Base-by-base conservation (phyloP, 176 grass and related monocot species). In the Elymus sibiricus region DNA sequence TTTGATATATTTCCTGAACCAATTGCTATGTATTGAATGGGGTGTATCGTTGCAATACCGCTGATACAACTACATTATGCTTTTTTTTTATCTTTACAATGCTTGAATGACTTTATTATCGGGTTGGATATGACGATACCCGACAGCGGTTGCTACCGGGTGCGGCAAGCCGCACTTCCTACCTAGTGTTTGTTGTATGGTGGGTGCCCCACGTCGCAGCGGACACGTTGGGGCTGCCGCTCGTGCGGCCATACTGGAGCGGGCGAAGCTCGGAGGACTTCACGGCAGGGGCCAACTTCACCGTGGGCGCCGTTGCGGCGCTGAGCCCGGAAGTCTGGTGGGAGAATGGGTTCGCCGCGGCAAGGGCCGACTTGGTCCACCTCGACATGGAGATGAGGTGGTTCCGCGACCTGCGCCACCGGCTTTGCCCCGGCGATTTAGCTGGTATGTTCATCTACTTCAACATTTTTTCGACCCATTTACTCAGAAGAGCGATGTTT, bases 231-330 rank as follows among this genome's bases (percentile, higher is more conserved):
- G 86, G 73, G 15, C 72, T 92, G 34, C 86, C 86, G 27, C 77
- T 87, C 59, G 67, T 91, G 76, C 67, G n/a, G 64, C 82, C 92
- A 47, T 97, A 94, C 80, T 81, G 87, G 6, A 86, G 89, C 35
- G 89, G 82, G 16, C 14, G 61, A 7, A 84, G 6, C 16, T 84
- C 44, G 5, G 65, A 87, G 31, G 90, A 84, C 60, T 91, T 97
- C 82, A 82, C 49, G 5, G 27, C 72, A 44, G 95, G 95, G 2
- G 92, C 79, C 34, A 97, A 97, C 88, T 97, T 97, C 27, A 92
- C 95, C 0, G 90, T 95, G 1, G 90, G 82, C 39, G 95, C 90
- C 11, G 92, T 89, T 26, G 94, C 82, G n/a, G 95, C 92, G 39
- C 78, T 97, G 53, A 84, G 84, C 70, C 63, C 44, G 26, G 78